phyloP scores from a whole-genome alignment of 176 grass and related monocot species.

The Ensete glaucum region DNA sequence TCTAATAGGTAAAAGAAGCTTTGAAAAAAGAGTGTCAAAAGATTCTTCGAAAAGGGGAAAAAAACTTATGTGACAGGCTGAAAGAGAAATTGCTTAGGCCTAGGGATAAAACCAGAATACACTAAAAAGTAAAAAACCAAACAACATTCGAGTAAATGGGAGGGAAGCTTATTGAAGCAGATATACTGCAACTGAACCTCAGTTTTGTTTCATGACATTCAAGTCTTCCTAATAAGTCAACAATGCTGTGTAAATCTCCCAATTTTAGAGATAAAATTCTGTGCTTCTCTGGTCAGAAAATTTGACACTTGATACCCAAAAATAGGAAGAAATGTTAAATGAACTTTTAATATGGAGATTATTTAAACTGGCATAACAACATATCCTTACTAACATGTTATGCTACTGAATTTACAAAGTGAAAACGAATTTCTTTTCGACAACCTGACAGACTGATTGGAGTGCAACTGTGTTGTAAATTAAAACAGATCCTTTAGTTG shows the following conservation, averaged over 20 bases:
- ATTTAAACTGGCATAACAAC: neutral
- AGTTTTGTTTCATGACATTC: neutral
- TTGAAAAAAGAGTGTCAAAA: neutral
- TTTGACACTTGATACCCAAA: too few relatives aligned
- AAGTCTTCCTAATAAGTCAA: neutral
- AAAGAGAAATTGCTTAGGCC: too few relatives aligned
- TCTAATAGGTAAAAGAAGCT: neutral
- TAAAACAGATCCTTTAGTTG: conserved; percentile 72
- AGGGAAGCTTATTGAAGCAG: neutral
- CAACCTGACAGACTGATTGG: conserved; percentile 92
- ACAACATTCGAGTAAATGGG: neutral
- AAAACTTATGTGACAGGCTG: neutral
- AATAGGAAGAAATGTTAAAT: too few relatives aligned
- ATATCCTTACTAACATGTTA: neutral
- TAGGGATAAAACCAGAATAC: neutral
- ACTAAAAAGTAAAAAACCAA: neutral
- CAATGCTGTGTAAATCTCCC: too few relatives aligned
- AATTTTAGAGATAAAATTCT: too few relatives aligned
- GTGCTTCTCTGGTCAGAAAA: too few relatives aligned
- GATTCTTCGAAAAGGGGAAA: neutral
- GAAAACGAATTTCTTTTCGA: conserved; percentile 5
- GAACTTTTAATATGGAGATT: too few relatives aligned
- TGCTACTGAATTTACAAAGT: neutral
- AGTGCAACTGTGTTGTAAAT: conserved; percentile 82
- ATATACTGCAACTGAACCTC: neutral